A percentile compares a stretch with the other conserved stretches of the same genome.
These are phyloP conservation scores for Nymphaea thermarum DNA, from an alignment of 164 flowering plant genomes.

Conservation along the genomic window DNA sequence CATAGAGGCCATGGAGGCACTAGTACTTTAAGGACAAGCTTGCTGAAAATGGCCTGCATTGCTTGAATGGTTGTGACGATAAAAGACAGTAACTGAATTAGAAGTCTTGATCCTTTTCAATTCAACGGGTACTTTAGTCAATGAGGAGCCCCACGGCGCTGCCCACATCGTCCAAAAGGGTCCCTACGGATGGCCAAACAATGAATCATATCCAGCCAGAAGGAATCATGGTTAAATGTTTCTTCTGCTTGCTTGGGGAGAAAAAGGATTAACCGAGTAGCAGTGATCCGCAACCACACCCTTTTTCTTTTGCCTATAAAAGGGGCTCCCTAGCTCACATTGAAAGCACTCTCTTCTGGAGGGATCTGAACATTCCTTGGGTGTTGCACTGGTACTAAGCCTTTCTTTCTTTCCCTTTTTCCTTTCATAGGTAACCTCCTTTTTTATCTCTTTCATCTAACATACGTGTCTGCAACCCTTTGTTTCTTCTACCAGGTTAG, in stretches of 20 bases:
- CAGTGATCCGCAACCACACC: neutral
- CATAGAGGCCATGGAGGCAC: neutral
- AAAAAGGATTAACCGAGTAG: neutral
- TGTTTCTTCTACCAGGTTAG: neutral
- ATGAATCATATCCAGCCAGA: neutral
- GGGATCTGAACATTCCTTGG: neutral
- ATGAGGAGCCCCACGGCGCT: neutral
- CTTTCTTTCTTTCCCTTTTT: neutral
- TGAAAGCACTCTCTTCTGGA: no score
- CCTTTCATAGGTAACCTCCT: neutral
- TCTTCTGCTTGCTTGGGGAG: neutral
- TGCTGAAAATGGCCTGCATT: neutral
- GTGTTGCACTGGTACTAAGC: neutral
- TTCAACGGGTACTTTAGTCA: neutral
- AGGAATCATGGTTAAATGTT: neutral
- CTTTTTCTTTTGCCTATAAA: neutral
- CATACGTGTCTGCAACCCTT: neutral
- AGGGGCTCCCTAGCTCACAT: neutral
- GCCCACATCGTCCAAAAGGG: neutral
- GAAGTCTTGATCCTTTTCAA: neutral
- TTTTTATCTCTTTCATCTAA: no score
- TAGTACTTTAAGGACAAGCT: neutral
- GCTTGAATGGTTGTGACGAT: neutral
- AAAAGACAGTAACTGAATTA: neutral
- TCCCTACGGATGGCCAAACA: neutral